Evolutionary conservation across 768 basidiomycete species (phyloP).

Genomic region (Mycena filopes): DNA sequence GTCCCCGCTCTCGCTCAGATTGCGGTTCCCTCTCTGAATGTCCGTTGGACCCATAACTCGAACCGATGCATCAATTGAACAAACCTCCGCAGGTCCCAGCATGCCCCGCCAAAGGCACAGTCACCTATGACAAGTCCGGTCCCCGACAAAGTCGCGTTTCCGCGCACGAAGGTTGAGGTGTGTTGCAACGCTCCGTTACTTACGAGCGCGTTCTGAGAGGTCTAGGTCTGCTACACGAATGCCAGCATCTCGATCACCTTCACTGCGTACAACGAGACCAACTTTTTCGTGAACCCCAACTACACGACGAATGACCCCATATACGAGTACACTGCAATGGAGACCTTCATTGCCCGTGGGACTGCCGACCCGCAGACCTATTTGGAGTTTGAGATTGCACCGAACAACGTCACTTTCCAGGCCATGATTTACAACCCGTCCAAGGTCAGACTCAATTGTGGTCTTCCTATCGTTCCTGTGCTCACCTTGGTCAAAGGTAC

Average conservation of each 20-base stretch:
- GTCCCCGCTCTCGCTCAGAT: conserved; percentile 9
- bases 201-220: too few relatives aligned
- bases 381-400: conserved; percentile 29
- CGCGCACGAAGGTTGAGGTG: conserved; percentile 24
- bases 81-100: conserved; percentile 19
- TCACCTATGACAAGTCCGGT: conserved; percentile 28
- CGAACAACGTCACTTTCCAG: conserved; percentile 32
- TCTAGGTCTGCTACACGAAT: conserved; percentile 24
- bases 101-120: conserved; percentile 23
- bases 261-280: conserved; percentile 28
- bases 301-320: conserved; percentile 25
- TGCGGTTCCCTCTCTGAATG: conserved; percentile 22
- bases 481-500: conserved; percentile 16
- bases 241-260: conserved; percentile 27
- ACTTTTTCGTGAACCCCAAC: conserved; percentile 28
- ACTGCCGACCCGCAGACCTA: conserved; percentile 22
- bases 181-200: too few relatives aligned
- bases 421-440: conserved; percentile 33
- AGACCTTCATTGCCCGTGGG: conserved; percentile 27
- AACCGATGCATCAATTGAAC: background rate
- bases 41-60: background rate
- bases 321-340: conserved; percentile 29
- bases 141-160: conserved; percentile 23
- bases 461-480: too few relatives aligned
- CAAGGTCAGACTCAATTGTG: conserved; percentile 2